Evolutionary conservation across 164 flowering plant species (phyloP).

Genomic region (Taxillus chinensis): DNA sequence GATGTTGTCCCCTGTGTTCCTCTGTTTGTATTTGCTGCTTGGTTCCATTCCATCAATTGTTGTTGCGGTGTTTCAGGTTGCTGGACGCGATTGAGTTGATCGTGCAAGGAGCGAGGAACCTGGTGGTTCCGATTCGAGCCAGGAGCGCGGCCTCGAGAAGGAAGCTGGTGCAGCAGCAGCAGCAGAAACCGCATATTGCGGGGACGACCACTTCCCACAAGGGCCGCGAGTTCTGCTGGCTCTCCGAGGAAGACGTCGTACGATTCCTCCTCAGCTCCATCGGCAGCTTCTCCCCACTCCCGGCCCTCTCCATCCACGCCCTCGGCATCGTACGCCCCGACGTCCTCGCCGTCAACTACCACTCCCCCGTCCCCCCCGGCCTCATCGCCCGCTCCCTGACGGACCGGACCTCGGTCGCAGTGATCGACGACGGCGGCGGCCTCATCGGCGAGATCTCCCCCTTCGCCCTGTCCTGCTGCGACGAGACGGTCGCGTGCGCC

Average conservation of each 20-base stretch:
- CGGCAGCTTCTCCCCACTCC: constrained; percentile 62
- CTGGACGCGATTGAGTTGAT: constrained; percentile 53
- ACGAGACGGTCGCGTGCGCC: constrained; percentile 68
- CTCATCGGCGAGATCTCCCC: constrained; percentile 91
- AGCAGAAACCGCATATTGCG: constrained; percentile 11
- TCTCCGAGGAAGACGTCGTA: constrained; percentile 77
- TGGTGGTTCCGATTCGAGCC: constrained; percentile 48
- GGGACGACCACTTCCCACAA: constrained; percentile 25
- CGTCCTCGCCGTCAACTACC: constrained; percentile 31
- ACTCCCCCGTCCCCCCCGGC: constrained; percentile 55
- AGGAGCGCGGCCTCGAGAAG: constrained; percentile 16
- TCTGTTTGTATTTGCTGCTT: neutral
- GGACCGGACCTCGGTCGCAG: constrained; percentile 69
- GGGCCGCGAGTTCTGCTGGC: constrained; percentile 74
- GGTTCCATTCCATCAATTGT: neutral
- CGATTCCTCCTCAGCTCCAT: constrained; percentile 67
- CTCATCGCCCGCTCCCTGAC: constrained; percentile 40
- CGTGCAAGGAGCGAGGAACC: constrained; percentile 50
- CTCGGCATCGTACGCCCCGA: constrained; percentile 51
- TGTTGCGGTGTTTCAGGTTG: constrained; percentile 27
- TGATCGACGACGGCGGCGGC: constrained; percentile 42
- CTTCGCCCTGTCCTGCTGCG: constrained; percentile 54
- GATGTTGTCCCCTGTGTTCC: too few relatives aligned
- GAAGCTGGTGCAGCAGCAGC: constrained; percentile 23
- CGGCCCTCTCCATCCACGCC: constrained; percentile 42